Base-by-base conservation (phyloP, 2,329 filamentous ascomycete genomes). In the Exophiala sp. region DNA sequence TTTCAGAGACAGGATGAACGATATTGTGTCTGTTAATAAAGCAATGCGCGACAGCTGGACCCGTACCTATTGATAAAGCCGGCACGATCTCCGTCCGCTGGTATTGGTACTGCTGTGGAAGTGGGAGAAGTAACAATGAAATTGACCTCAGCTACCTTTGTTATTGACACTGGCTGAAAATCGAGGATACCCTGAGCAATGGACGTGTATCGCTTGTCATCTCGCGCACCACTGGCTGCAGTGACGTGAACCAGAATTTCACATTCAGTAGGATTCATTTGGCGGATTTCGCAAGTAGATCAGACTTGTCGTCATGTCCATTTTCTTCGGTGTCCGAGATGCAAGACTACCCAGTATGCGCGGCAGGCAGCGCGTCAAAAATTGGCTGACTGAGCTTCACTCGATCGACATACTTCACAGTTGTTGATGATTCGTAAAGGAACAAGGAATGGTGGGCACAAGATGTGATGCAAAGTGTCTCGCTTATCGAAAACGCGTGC, bases 241-340 rank as follows among this genome's bases (percentile, higher is more conserved):
- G 69, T 65, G 57, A 75, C 65, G 62, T 74, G 72, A 45, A 73
- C 69, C 50, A 74, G 69, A 51, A 74, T 68, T 63, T 74, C 70
- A 52, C 52, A 54, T 64, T 53, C 29, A 32, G 40, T 32, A 34
- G 50, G 24, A 14, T 52, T 46, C 59, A 57, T 59, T 16, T 21
- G 14, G 16, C n/a, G 21, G 32, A 11, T 24, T 12, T 16, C n/a
- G 29, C 33, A 7, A 42, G 24, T 29, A 2, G 24, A 29, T 29
- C 24, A 29, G 24, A 8, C 24, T 29, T 29, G 24, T 29, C 24
- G 24, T 29, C 24, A 29, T 29, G 24, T 29, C 24, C 24, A 29
- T 29, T 3, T 29, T 29, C 3, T 29, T 29, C 5, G 24, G 24
- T 29, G 24, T 29, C 24, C 24, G 7, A 29, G 24, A 29, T 29